Conservation (phyloP, 495 filamentous ascomycete species). For the Emericellopsis terricola region DNA sequence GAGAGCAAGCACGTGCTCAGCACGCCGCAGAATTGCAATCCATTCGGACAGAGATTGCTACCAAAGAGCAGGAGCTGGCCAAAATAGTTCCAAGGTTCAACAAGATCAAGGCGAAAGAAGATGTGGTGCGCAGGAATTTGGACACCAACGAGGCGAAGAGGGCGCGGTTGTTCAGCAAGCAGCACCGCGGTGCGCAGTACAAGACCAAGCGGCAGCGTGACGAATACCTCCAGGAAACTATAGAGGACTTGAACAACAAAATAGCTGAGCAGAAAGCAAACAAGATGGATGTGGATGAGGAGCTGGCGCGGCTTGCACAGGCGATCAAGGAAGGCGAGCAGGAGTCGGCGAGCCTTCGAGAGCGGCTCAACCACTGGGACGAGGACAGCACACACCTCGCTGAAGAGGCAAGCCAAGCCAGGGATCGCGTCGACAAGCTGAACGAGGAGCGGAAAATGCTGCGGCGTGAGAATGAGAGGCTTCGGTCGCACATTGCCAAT, state of each 20-base stretch:
- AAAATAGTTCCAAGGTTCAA: constrained; percentile 59
- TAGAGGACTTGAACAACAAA: constrained; percentile 60
- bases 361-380: constrained; percentile 61
- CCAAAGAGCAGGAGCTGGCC: constrained; percentile 58
- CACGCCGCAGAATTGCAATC: constrained; percentile 57
- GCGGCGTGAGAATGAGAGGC: constrained; percentile 76
- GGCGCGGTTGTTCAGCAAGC: constrained; percentile 80
- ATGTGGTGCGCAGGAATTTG: constrained; percentile 45
- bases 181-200: constrained; percentile 78
- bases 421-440: constrained; percentile 62
- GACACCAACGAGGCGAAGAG: constrained; percentile 57
- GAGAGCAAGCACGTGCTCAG: constrained; percentile 45
- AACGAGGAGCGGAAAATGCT: constrained; percentile 82
- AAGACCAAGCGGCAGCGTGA: constrained; percentile 79
- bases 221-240: constrained; percentile 59
- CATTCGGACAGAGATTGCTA: constrained; percentile 56
- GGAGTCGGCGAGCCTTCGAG: constrained; percentile 49
- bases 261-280: constrained; percentile 67
- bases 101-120: constrained; percentile 53
- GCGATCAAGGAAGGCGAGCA: constrained; percentile 54
- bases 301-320: constrained; percentile 55
- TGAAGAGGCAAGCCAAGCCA: constrained; percentile 56
- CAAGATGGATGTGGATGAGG: constrained; percentile 64
- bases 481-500: constrained; percentile 59
- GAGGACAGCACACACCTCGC: constrained; percentile 51